phyloP scores from a whole-genome alignment of 75 land plant genomes.

The Adiantum capillusveneris region DNA sequence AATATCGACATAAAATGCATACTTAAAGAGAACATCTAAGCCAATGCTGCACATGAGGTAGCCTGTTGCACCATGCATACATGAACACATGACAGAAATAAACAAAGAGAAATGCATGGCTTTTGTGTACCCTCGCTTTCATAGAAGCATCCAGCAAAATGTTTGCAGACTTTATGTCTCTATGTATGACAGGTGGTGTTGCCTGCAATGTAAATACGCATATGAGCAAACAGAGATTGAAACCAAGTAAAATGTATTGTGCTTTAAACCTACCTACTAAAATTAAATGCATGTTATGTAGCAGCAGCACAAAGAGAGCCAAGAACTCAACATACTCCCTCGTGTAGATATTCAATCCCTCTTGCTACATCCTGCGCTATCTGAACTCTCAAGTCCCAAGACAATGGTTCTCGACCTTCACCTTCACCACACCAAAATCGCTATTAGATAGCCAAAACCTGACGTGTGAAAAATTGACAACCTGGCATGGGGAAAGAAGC shows the following conservation, averaged over 20 bases:
- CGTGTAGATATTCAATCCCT: slow-evolving; percentile 92
- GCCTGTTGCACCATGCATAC: too few species aligned
- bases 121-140: slow-evolving; percentile 62
- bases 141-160: slow-evolving; percentile 64
- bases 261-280: neutral
- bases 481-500: too few species aligned
- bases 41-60: neutral
- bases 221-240: too few species aligned
- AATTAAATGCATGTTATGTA: neutral
- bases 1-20: neutral
- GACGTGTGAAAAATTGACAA: too few species aligned
- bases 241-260: too few species aligned
- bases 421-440: slow-evolving; percentile 6
- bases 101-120: too few species aligned
- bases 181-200: slow-evolving; percentile 67
- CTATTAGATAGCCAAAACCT: too few species aligned
- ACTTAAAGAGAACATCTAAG: neutral
- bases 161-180: slow-evolving; percentile 81
- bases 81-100: too few species aligned
- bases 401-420: slow-evolving; percentile 28
- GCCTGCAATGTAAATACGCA: slow-evolving; percentile 36
- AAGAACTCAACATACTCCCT: slow-evolving; percentile 57
- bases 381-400: slow-evolving; percentile 67
- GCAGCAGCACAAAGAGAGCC: too few species aligned
- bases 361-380: slow-evolving; percentile 74